These are phyloP conservation scores for Yarrowia sp. DNA, from an alignment of 805 yeast genomes.

Conservation along the genomic window DNA sequence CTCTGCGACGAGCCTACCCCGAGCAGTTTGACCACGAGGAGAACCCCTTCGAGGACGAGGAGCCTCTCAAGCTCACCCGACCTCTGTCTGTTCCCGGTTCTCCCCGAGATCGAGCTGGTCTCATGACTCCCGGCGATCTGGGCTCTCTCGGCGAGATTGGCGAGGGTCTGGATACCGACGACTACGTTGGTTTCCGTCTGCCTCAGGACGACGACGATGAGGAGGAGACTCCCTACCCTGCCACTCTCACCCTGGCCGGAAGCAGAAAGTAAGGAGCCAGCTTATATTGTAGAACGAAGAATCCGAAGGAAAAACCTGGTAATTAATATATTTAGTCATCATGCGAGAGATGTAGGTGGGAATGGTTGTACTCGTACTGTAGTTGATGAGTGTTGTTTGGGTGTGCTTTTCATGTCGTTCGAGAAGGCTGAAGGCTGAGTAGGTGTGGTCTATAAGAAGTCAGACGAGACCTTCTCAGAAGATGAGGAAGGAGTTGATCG, in stretches of 20 bases:
- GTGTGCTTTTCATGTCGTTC: no score
- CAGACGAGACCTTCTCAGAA: no score
- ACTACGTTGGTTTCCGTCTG: conserved; percentile 61
- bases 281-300: neutral
- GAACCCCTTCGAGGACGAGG: conserved; percentile 48
- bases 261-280: conserved; percentile 5
- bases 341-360: no score
- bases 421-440: no score
- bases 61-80: conserved; percentile 69
- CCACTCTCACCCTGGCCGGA: conserved; percentile 42
- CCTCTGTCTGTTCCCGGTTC: conserved; percentile 98
- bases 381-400: neutral
- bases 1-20: conserved; percentile 93
- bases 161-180: conserved; percentile 72
- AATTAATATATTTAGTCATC: conserved; percentile 7
- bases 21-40: conserved; percentile 63
- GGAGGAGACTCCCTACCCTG: conserved; percentile 47
- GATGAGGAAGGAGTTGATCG: no score
- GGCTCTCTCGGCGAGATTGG: conserved; percentile 94
- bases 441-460: neutral
- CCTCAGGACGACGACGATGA: conserved; percentile 52
- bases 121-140: conserved; percentile 97
- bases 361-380: neutral
- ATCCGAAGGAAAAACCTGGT: conserved; percentile 11
- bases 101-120: conserved; percentile 74